Evolutionary conservation across 306 rosid species (phyloP).

Genomic region (Fagus sylvatica): DNA sequence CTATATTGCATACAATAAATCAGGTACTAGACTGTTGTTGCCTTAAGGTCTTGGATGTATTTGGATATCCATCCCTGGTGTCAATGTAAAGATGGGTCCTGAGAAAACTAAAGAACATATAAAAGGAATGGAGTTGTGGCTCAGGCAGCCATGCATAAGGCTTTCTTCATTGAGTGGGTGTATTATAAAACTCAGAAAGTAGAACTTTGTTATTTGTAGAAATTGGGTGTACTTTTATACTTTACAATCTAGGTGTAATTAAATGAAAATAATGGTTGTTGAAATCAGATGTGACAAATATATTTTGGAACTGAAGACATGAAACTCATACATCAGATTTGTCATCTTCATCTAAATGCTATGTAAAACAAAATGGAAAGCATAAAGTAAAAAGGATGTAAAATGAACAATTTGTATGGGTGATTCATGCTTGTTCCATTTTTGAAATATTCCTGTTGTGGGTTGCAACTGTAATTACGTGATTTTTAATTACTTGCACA

Average conservation of each 20-base stretch:
- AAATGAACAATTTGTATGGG: neutral
- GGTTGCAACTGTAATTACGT: neutral
- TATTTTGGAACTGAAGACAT: too few relatives aligned
- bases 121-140: neutral
- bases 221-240: neutral
- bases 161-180: neutral
- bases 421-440: neutral
- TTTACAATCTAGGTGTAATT: neutral
- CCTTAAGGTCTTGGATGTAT: neutral
- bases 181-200: neutral
- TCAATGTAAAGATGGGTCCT: neutral
- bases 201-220: neutral
- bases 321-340: too few relatives aligned
- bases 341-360: neutral
- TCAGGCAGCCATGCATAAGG: neutral
- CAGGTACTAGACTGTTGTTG: slow-evolving; percentile 37
- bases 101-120: neutral
- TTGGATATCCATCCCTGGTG: neutral
- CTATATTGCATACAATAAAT: slow-evolving; percentile 50
- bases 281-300: too few relatives aligned
- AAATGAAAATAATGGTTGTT: neutral
- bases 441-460: neutral
- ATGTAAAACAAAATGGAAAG: neutral
- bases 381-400: neutral
- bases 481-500: neutral